phyloP scores from a whole-genome alignment of 2,329 filamentous ascomycete genomes.

The Pyricularia pennisetigena region DNA sequence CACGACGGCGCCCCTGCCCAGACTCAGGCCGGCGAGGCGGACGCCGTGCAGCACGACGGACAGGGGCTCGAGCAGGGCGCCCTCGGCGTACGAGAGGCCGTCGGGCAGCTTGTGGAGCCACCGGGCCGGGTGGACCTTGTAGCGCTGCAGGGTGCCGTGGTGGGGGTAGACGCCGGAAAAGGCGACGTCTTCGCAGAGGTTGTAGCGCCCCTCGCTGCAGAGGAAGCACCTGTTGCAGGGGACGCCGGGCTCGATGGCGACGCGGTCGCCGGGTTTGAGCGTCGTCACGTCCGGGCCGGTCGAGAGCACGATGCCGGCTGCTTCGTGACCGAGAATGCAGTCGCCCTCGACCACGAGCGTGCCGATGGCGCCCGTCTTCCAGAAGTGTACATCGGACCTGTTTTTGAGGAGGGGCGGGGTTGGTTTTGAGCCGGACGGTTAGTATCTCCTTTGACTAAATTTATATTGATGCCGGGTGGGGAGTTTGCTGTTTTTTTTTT shows the following conservation, averaged over 20 bases:
- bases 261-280: constrained; percentile 49
- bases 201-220: constrained; percentile 50
- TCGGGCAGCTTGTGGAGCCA: constrained; percentile 44
- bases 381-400: constrained; percentile 59
- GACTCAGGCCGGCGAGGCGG: constrained; percentile 35
- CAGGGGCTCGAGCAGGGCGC: constrained; percentile 54
- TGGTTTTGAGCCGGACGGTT: background rate
- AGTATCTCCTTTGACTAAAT: background rate
- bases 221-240: constrained; percentile 52
- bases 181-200: constrained; percentile 51
- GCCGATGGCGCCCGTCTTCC: constrained; percentile 55
- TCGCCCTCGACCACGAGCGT: constrained; percentile 51
- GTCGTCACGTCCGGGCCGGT: constrained; percentile 43
- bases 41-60: constrained; percentile 55
- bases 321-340: constrained; percentile 58
- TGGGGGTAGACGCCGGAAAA: constrained; percentile 55
- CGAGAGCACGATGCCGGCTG: constrained; percentile 48
- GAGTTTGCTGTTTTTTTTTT: background rate
- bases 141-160: constrained; percentile 49
- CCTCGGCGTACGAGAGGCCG: constrained; percentile 45
- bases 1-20: constrained; percentile 45
- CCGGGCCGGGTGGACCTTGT: constrained; percentile 50
- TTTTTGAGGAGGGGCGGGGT: no score
- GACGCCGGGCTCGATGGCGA: constrained; percentile 57
- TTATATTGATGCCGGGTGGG: no score